Percentiles rank a stretch among this genome's conserved stretches.
Conservation (phyloP, 345 rosid genomes). For the Raphanus raphanistrum region DNA sequence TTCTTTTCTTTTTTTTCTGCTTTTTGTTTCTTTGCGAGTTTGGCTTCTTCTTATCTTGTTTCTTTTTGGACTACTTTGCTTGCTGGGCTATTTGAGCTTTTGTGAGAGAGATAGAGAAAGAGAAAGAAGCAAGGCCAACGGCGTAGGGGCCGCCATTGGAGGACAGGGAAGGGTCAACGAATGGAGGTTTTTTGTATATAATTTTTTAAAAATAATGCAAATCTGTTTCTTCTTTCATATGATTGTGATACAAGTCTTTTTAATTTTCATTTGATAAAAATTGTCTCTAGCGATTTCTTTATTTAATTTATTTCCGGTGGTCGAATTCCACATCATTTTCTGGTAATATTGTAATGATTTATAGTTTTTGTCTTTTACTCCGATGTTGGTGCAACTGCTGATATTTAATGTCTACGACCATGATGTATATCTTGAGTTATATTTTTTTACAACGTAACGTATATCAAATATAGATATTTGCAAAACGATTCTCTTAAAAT, state of each 20-base stretch:
- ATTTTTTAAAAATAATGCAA: constrained; percentile 17
- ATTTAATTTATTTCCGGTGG: neutral
- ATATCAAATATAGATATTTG: constrained; percentile 3
- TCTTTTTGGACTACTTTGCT: constrained; percentile 47
- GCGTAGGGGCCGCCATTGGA: constrained; percentile 99
- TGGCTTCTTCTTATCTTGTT: constrained; percentile 42
- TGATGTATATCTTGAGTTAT: constrained; percentile 13
- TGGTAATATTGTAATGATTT: constrained; percentile 37
- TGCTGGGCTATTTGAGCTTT: constrained; percentile 45
- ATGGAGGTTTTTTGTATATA: constrained; percentile 23
- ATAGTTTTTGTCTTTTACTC: constrained; percentile 40
- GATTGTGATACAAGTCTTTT: constrained; percentile 39
- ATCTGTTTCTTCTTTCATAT: constrained; percentile 29
- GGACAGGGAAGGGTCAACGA: constrained; percentile 83
- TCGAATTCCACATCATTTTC: constrained; percentile 32
- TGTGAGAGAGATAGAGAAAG: constrained; percentile 30
- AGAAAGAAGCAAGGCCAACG: constrained; percentile 66
- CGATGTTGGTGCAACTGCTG: constrained; percentile 41
- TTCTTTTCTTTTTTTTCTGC: constrained; percentile 3
- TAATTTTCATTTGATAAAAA: neutral
- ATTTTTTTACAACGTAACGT: neutral
- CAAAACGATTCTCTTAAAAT: neutral
- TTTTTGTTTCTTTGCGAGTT: constrained; percentile 37
- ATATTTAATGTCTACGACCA: constrained; percentile 34
- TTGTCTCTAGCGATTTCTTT: constrained; percentile 32